Conservation (phyloP, 2,329 filamentous ascomycete species). For the Plectosphaerella cucumerina region DNA sequence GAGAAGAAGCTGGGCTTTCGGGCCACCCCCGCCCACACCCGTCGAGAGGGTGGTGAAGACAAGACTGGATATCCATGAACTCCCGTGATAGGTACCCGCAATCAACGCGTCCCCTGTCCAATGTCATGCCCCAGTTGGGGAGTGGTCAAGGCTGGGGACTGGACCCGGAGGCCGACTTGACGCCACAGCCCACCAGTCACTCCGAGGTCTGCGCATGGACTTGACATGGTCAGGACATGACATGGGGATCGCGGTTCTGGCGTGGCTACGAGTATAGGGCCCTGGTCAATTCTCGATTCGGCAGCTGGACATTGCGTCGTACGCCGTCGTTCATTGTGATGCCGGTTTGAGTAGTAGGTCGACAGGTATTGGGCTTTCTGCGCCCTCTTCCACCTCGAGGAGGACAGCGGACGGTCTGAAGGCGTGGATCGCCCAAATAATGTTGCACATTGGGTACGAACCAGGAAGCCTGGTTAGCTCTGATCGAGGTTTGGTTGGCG, state of each 20-base stretch:
- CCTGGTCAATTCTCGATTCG: slow-evolving; percentile 2
- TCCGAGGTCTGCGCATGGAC: background rate
- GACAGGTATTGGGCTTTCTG: no score
- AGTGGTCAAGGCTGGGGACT: background rate
- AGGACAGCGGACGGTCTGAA: background rate
- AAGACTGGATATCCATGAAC: slow-evolving; percentile 2
- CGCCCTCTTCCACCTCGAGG: no score
- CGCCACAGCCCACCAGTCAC: slow-evolving; percentile 1
- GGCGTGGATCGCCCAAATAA: slow-evolving; percentile 10
- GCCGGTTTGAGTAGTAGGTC: no score
- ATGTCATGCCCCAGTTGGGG: slow-evolving; percentile 1
- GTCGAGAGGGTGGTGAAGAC: slow-evolving; percentile 1
- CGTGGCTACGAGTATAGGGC: no score
- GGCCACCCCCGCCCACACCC: background rate
- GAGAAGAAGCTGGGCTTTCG: background rate
- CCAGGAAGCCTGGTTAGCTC: slow-evolving; percentile 8
- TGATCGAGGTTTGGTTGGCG: slow-evolving; percentile 5
- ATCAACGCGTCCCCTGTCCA: background rate
- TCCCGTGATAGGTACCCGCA: slow-evolving; percentile 4
- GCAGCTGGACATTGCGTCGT: no score
- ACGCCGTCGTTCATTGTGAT: no score
- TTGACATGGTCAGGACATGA: no score
- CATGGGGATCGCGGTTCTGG: no score
- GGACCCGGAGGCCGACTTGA: background rate
- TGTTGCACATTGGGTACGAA: slow-evolving; percentile 12